Percentiles rank a stretch among this genome's conserved stretches.
Conservation (phyloP, 2,329 filamentous ascomycete species). For the Beauveria medogensis region DNA sequence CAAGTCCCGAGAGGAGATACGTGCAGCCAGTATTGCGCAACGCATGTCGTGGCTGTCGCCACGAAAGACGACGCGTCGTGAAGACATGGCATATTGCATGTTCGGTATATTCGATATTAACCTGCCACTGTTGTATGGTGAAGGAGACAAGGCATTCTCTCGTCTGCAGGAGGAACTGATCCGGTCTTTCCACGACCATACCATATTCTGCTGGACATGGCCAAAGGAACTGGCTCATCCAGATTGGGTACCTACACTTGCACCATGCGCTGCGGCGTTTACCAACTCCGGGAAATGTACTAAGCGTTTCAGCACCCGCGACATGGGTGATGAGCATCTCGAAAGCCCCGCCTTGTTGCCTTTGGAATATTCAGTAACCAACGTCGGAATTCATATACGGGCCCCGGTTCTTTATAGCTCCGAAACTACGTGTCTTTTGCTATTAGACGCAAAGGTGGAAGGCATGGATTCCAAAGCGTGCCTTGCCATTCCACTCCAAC, state of each 20-base stretch:
- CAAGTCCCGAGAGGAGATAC: background rate
- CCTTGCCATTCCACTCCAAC: background rate
- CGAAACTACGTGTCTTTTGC: background rate
- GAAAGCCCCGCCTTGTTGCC: background rate
- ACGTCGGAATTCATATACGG: background rate
- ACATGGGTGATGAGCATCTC: no score
- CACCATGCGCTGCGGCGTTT: background rate
- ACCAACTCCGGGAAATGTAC: background rate
- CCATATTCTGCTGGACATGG: background rate
- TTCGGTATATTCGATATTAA: slow-evolving; percentile 21
- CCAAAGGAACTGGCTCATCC: background rate
- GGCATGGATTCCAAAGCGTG: background rate
- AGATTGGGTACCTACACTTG: background rate
- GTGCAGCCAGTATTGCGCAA: background rate
- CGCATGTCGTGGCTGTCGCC: slow-evolving; percentile 14
- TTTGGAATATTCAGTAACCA: background rate
- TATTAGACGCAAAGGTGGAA: background rate
- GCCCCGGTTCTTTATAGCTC: background rate
- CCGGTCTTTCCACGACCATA: background rate
- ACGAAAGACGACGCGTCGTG: slow-evolving; percentile 15
- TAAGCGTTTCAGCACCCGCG: background rate
- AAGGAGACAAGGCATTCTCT: slow-evolving; percentile 14
- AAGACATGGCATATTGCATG: slow-evolving; percentile 20
- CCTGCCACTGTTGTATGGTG: slow-evolving; percentile 22
- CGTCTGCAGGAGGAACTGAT: slow-evolving; percentile 16